phyloP scores from a whole-genome alignment of 805 yeast genomes.

The Lipomyces oligophaga region DNA sequence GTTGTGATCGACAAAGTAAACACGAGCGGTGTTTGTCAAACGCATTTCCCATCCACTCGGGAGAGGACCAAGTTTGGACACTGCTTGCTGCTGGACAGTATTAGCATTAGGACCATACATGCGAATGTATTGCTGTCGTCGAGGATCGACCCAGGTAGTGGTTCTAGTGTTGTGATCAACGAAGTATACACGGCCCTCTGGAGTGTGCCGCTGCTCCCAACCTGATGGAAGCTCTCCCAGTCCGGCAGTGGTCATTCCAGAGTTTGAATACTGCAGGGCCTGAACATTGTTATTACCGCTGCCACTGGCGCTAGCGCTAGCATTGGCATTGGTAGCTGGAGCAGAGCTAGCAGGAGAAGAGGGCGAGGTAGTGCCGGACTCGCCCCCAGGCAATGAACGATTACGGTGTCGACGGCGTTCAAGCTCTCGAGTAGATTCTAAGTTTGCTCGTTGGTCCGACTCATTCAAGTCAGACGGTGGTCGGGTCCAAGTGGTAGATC shows the following conservation, averaged over 20 bases:
- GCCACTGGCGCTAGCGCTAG: slow-evolving; percentile 14
- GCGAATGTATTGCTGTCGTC: slow-evolving; percentile 97
- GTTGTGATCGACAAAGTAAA: slow-evolving; percentile 97
- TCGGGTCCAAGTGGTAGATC: slow-evolving; percentile 98
- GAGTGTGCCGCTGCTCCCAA: slow-evolving; percentile 98
- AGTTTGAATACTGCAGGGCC: slow-evolving; percentile 50
- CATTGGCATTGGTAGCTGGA: slow-evolving; percentile 3
- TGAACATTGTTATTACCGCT: too few relatives aligned
- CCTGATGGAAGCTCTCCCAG: slow-evolving; percentile 97
- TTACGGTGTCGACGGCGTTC: slow-evolving; percentile 89
- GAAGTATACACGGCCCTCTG: slow-evolving; percentile 96
- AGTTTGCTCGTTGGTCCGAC: slow-evolving; percentile 51
- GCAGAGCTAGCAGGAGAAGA: slow-evolving; percentile 40
- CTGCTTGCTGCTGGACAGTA: slow-evolving; percentile 96
- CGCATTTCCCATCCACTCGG: slow-evolving; percentile 99
- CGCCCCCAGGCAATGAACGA: slow-evolving; percentile 76
- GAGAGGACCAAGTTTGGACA: slow-evolving; percentile 93
- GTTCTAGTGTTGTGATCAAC: slow-evolving; percentile 99
- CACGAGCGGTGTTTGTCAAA: slow-evolving; percentile 96
- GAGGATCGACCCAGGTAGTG: slow-evolving; percentile 99
- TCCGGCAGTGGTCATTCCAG: slow-evolving; percentile 91
- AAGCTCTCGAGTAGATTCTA: slow-evolving; percentile 66
- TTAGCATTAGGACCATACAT: slow-evolving; percentile 66
- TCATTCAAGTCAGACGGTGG: slow-evolving; percentile 83
- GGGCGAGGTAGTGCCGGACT: slow-evolving; percentile 38